These are phyloP conservation scores for Brassica hybrid DNA, from an alignment of 441 rosid species.

Conservation along the genomic window DNA sequence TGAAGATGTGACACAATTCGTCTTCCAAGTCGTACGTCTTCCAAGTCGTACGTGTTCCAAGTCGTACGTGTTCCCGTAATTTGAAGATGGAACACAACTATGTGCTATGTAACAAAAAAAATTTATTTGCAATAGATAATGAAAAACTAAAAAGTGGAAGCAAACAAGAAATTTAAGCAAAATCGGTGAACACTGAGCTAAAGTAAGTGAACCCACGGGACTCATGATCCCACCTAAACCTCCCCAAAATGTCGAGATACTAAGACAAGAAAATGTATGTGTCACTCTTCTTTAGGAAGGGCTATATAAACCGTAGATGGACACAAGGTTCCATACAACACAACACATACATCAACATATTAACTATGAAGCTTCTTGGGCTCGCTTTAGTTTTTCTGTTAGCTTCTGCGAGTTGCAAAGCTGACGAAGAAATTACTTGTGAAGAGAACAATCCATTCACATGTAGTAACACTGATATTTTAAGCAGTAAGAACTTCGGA, in stretches of 20 bases:
- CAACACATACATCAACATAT: too few relatives aligned
- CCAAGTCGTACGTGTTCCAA: too few relatives aligned
- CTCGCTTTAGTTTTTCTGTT: slow-evolving; percentile 11
- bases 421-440: too few relatives aligned
- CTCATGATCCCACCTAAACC: neutral
- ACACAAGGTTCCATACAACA: neutral
- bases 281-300: neutral
- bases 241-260: neutral
- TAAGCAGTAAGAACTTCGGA: too few relatives aligned
- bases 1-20: neutral
- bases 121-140: neutral
- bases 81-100: too few relatives aligned
- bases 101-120: neutral
- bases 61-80: neutral
- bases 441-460: too few relatives aligned
- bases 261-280: neutral
- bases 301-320: slow-evolving; percentile 9
- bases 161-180: too few relatives aligned
- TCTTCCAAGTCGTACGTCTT: too few relatives aligned
- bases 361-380: neutral
- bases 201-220: neutral
- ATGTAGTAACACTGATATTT: too few relatives aligned
- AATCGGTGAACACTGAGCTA: neutral
- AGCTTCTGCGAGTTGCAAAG: too few relatives aligned
- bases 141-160: neutral